Base-by-base conservation (phyloP, 129 eudicot species). In the Pseudognaphalium luteoalbum region DNA sequence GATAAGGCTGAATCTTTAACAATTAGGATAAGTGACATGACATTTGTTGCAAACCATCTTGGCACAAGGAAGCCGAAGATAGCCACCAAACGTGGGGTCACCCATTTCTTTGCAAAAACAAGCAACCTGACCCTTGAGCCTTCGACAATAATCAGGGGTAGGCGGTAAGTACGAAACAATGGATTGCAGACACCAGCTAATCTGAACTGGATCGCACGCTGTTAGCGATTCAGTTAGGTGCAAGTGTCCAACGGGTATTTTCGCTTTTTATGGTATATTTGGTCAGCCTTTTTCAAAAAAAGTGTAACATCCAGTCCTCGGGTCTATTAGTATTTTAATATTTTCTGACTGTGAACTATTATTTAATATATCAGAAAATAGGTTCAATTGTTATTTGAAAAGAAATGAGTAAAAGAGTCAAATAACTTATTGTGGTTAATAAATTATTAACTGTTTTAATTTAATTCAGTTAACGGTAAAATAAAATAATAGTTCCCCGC, bases 71-170 rank as follows among this genome's bases (percentile, higher is more conserved):
- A 75, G 70, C 28, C 19, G 60, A n/a, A 75, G 70, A 51, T 60
- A 75, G n/a, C 12, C 71, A 1, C 79, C 79, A 10, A 62, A 75
- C 30, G 61, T 62, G 1, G 71, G 79, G 79, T 75, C 79, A 11
- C 56, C 4, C 32, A 21, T 41, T 17, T 62, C 70, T 7, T 54
- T 41, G 44, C 79, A 75, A 32, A 75, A 71, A 51, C 79, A 75
- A 15, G 19, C 6, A 56, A 42, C 30, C 17, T 75, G 79, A 41
- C 44, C 61, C 8, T 47, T 75, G 41, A 75, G 79, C 12, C 44
- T 47, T 28, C 7, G 39, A 21, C 79, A 75, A 75, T 71, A 75
- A 5, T 28, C 41, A 2, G 20, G 4, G 2, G 71, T 41, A 1
- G 79, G 71, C 5, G 42, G 70, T 44, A 17, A 2, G 61, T 47